A percentile compares a stretch with the other conserved stretches of the same genome.
Conservation (phyloP, 192 early-diverging fungal species). For the Coemansia sp. region DNA sequence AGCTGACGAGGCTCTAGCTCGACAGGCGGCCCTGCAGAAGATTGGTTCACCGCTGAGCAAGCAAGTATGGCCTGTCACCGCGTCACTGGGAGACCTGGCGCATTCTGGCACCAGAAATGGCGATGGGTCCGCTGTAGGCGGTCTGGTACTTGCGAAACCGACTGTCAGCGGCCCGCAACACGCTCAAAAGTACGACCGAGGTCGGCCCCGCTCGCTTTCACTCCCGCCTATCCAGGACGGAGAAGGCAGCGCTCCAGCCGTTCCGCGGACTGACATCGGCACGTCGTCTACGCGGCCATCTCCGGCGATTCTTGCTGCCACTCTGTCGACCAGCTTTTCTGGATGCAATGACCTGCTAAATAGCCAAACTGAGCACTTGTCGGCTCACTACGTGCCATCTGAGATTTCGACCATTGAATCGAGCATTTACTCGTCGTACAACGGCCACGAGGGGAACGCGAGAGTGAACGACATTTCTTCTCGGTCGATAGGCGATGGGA, state of each 20-base stretch:
- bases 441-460: slow-evolving; percentile 14
- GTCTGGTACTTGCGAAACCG: neutral
- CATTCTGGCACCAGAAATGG: neutral
- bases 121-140: neutral
- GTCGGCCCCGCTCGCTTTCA: slow-evolving; percentile 27
- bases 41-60: slow-evolving; percentile 38
- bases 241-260: neutral
- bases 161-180: neutral
- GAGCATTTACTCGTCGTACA: slow-evolving; percentile 42
- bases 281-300: slow-evolving; percentile 6
- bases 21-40: slow-evolving; percentile 5
- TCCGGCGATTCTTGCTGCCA: slow-evolving; percentile 29
- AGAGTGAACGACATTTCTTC: slow-evolving; percentile 20
- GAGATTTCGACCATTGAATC: slow-evolving; percentile 52
- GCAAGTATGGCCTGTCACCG: slow-evolving; percentile 37
- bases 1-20: neutral
- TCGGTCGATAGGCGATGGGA: slow-evolving; percentile 29
- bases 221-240: slow-evolving; percentile 14
- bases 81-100: slow-evolving; percentile 14
- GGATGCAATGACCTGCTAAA: slow-evolving; percentile 21
- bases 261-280: neutral
- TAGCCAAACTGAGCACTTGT: slow-evolving; percentile 19
- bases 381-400: slow-evolving; percentile 36
- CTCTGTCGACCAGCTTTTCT: slow-evolving; percentile 47
- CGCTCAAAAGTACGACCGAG: neutral